Percentiles rank a stretch among this genome's conserved stretches.
Evolutionary conservation across 768 basidiomycete genomes (phyloP).

Genomic region (Lentinula detonsa): DNA sequence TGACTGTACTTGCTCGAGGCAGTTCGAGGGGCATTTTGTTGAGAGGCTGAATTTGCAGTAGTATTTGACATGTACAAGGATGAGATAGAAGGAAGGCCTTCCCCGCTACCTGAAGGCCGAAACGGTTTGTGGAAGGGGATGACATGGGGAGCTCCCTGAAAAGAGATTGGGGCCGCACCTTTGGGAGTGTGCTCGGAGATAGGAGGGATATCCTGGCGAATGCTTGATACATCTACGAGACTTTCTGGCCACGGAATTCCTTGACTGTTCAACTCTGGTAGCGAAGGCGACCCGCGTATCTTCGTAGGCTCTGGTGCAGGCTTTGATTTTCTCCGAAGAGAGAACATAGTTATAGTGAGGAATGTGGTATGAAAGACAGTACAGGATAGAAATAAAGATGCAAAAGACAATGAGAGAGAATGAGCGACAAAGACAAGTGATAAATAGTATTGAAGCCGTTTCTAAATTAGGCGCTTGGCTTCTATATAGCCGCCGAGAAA

Average conservation of each 20-base stretch:
- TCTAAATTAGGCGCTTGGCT: neutral
- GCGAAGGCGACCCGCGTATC: conserved; percentile 72
- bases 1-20: conserved; percentile 49
- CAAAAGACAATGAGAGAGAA: conserved; percentile 7
- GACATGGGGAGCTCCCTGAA: conserved; percentile 45
- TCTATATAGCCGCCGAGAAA: neutral
- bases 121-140: conserved; percentile 85
- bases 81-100: conserved; percentile 51
- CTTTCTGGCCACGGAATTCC: conserved; percentile 84
- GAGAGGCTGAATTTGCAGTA: conserved; percentile 45
- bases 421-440: neutral
- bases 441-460: conserved; percentile 1
- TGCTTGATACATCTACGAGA: conserved; percentile 66
- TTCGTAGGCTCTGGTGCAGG: conserved; percentile 44
- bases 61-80: conserved; percentile 62
- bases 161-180: conserved; percentile 70
- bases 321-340: conserved; percentile 62
- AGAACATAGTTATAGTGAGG: conserved; percentile 49
- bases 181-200: conserved; percentile 34
- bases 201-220: conserved; percentile 37
- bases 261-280: conserved; percentile 69
- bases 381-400: conserved; percentile 11
- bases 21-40: conserved; percentile 20
- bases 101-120: conserved; percentile 44
- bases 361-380: conserved; percentile 7